phyloP scores from a whole-genome alignment of 2,329 filamentous ascomycete genomes.

The Pseudogymnoascus sp. region DNA sequence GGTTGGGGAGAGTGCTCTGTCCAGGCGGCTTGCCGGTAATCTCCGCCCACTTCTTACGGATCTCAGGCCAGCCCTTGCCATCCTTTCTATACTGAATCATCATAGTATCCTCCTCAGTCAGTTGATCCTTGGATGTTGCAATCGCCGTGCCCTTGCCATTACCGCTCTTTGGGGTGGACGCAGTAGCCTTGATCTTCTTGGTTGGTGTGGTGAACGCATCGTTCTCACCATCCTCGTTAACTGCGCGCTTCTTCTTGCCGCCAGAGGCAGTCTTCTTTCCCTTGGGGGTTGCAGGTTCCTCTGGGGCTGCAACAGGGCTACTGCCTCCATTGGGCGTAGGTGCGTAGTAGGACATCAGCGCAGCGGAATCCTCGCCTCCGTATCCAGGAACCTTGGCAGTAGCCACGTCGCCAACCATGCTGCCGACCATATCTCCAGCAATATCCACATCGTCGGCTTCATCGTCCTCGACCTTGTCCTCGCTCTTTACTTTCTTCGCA shows the following conservation, averaged over 20 bases:
- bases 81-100: not conserved
- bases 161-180: not conserved
- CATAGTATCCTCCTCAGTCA: not conserved
- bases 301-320: not conserved
- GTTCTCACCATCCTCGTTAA: not conserved
- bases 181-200: not conserved
- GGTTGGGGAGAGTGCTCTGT: not conserved
- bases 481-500: not conserved
- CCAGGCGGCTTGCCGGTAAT: not conserved
- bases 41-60: not conserved
- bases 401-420: not conserved
- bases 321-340: not conserved
- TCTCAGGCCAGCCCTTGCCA: slow-evolving; percentile 1
- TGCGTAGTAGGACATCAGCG: not conserved
- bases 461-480: not conserved
- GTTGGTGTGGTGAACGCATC: not conserved
- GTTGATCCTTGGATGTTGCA: not conserved
- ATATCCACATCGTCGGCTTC: not conserved
- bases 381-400: not conserved
- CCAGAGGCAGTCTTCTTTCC: not conserved
- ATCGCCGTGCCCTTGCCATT: not conserved
- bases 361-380: not conserved
- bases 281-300: not conserved
- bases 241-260: not conserved
- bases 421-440: not conserved